A percentile compares a stretch with the other conserved stretches of the same genome.
Conservation (phyloP, 805 yeast species). For the Sugiyamaella qingdaonensis region DNA sequence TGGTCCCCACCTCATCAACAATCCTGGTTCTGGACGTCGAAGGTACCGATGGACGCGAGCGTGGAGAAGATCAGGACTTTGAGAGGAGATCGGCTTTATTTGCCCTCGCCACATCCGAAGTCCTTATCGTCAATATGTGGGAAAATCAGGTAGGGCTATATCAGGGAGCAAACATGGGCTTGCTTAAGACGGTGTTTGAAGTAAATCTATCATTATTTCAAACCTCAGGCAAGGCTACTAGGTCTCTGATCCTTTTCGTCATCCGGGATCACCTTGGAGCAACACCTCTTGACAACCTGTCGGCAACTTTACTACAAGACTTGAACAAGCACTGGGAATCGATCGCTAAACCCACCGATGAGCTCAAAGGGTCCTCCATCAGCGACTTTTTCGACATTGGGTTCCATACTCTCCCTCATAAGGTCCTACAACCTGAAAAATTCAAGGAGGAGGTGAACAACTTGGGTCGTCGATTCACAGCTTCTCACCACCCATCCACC, state of each 20-base stretch:
- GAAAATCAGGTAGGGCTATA: slow-evolving; percentile 95
- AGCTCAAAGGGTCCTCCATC: slow-evolving; percentile 50
- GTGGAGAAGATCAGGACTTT: slow-evolving; percentile 98
- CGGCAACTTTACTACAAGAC: slow-evolving; percentile 66
- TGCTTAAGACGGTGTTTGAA: slow-evolving; percentile 92
- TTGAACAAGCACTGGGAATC: slow-evolving; percentile 73
- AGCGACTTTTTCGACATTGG: slow-evolving; percentile 79
- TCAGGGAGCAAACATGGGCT: slow-evolving; percentile 97
- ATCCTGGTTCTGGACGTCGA: slow-evolving; percentile 93
- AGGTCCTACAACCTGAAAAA: slow-evolving; percentile 69
- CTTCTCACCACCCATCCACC: slow-evolving; percentile 22
- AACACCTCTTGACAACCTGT: slow-evolving; percentile 72
- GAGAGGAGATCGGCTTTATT: slow-evolving; percentile 94
- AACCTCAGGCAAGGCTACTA: slow-evolving; percentile 45
- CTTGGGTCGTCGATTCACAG: slow-evolving; percentile 61
- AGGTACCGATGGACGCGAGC: slow-evolving; percentile 96
- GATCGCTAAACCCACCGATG: slow-evolving; percentile 63
- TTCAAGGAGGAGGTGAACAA: slow-evolving; percentile 56
- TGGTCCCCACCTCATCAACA: slow-evolving; percentile 18
- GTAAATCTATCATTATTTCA: slow-evolving; percentile 87
- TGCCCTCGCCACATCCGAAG: slow-evolving; percentile 88
- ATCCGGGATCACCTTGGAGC: slow-evolving; percentile 88
- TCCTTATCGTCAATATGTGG: slow-evolving; percentile 90
- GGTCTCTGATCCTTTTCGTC: slow-evolving; percentile 58
- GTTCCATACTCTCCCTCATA: slow-evolving; percentile 81